Evolutionary conservation across 2,329 filamentous ascomycete genomes (phyloP), one percentile per base, ranked within the genome.

Genomic region (Madurella fahalii): DNA sequence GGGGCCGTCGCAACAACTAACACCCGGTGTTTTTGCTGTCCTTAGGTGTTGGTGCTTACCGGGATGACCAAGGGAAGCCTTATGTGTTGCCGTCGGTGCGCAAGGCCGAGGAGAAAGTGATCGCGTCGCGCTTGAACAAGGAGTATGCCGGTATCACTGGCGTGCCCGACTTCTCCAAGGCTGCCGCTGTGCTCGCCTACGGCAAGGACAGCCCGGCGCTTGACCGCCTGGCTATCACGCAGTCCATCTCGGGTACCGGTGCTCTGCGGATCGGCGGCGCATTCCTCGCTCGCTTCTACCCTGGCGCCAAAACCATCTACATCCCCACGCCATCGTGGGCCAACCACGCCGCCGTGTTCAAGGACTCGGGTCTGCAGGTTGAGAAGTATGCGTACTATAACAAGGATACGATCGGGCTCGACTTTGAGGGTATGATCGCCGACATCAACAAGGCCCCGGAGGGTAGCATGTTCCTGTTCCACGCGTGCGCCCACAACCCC

Each of bases 351-450:
- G 92, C 93, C 61, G 89, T 99, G 73, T 97, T 99, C 85, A 86
- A 83, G 76, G 92, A 97, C 75, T 88, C 90, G 32, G 90, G 92
- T 54, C 83, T 99, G 62, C 82, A 89, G 75, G 91, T 97, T 59
- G 85, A 92, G 77, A 90, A 92, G 78, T 99, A 99, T 83, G 83
- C 90, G 67, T 99, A 99, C 85, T 99, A 97, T 81, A 90, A 97
- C 85, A 95, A 95, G 82, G 86, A 96, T 71, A 97, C 93, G 69
- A 97, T 96, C 71, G 92, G 92, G 53, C 87, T 99, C 62, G 94
- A 99, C 81, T 97, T 96, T 69, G 90, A 95, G 64, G 94, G 94
- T 67, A 83, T 99, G 81, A 70, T 96, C 57, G 86, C 83, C 67
- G 92, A 97, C 72, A 86, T 99, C 77, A 91, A 95, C 79, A 83